Evolutionary conservation across 176 grass and related monocot genomes (phyloP), one percentile per base, ranked within the genome.

Genomic region (Tillandsia fasciculata): DNA sequence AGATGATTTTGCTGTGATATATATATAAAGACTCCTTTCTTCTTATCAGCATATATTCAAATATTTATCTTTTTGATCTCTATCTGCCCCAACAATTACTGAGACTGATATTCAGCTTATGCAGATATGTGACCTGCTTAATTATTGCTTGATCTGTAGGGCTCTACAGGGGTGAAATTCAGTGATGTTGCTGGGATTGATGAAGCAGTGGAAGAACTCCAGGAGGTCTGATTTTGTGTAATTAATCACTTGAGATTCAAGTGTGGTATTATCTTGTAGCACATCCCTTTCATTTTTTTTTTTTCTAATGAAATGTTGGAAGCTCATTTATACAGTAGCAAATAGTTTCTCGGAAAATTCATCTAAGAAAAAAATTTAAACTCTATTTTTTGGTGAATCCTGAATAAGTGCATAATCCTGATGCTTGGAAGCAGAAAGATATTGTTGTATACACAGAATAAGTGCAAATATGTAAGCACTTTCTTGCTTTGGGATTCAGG

Each of bases 181-280:
- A 73, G 70, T 80, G 78, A 80, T 51, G 78, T 80, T 42, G 78
- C 78, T 54, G 78, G 78, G 78, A 80, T 80, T 53, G 78, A 80
- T 58, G 78, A 80, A 59, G 78, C 70, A 68, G 78, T 80, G 14
- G 78, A 80, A 26, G 78, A 80, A 63, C 78, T 80, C 14, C 78
- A 66, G 64, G 78, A 80, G 78, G 78, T 72, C 3, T 64, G 52
- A 9, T 18, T 27, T 73, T 54, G 47, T 72, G 22, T 48, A 22
- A 54, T 28, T 51, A 33, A 64, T 50, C 13, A 22, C 8, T 65
- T 61, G 56, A 61, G 56, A 22, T 18, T 61, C 56, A 20, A 61
- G 56, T 61, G n/a, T 61, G 56, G 15, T 61, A 61, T 61, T 61
- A 61, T 23, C 17, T 61, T 61, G 15, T 61, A 61, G 8, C 2